Conservation (phyloP, 2,329 filamentous ascomycete species). For the Colletotrichum siamense region DNA sequence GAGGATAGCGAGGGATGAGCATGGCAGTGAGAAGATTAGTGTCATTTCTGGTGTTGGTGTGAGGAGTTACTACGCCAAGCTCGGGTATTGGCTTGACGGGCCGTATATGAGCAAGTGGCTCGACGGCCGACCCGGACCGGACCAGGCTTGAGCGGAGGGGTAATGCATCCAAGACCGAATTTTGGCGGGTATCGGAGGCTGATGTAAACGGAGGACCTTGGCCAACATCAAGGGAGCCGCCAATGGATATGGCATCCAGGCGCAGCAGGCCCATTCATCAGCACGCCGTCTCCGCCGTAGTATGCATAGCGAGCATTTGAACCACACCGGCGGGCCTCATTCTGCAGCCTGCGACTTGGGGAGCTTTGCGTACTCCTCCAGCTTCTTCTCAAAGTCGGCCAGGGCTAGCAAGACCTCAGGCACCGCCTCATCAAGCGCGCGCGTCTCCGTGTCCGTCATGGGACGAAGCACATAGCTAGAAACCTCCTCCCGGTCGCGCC, state of each 20-base stretch:
- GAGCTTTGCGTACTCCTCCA: background rate
- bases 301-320: background rate
- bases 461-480: conserved; percentile 78
- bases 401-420: conserved; percentile 57
- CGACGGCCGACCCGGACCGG: conserved; percentile 44
- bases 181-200: background rate
- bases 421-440: conserved; percentile 57
- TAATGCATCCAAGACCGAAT: background rate
- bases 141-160: conserved; percentile 18
- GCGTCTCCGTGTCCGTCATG: conserved; percentile 61
- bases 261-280: background rate
- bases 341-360: background rate
- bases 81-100: conserved; percentile 93
- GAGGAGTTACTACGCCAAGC: conserved; percentile 89
- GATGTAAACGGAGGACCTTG: background rate
- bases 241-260: background rate
- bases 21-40: conserved; percentile 91
- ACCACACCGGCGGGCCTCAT: background rate
- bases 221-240: background rate
- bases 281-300: background rate
- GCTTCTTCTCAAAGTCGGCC: conserved; percentile 46
- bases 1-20: conserved; percentile 91
- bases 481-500: conserved; percentile 71
- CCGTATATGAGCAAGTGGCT: conserved; percentile 79
- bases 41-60: conserved; percentile 99